These are phyloP conservation scores for Ascochyta viciae-villosae DNA, from an alignment of 2,329 filamentous ascomycete species.

Conservation along the genomic window DNA sequence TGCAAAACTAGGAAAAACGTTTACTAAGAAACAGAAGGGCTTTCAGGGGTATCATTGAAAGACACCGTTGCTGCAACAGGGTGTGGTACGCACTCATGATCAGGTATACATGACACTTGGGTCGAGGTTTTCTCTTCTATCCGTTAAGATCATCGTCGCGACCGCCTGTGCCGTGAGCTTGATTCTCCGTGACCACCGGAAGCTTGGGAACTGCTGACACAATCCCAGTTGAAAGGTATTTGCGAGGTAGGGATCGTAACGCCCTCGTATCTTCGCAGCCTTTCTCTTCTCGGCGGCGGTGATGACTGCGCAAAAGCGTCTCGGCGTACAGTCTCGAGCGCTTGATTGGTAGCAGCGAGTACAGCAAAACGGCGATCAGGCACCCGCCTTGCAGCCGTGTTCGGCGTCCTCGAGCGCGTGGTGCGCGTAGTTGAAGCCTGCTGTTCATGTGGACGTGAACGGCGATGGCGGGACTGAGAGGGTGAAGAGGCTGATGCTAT, in stretches of 20 bases:
- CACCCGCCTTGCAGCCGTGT: conserved; percentile 41
- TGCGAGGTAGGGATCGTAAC: conserved; percentile 39
- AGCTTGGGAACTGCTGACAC: conserved; percentile 45
- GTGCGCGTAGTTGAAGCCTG: conserved; percentile 31
- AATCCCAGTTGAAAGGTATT: conserved; percentile 49
- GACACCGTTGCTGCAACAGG: not conserved
- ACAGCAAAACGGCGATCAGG: conserved; percentile 50
- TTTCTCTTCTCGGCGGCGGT: conserved; percentile 41
- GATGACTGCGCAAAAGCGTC: conserved; percentile 47
- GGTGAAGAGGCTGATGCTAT: conserved; percentile 24
- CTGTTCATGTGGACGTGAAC: conserved; percentile 39
- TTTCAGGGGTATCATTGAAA: not conserved
- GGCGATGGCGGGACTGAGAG: conserved; percentile 36
- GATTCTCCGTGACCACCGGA: conserved; percentile 35
- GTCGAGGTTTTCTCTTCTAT: not conserved
- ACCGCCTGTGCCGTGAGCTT: conserved; percentile 34
- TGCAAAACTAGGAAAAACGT: not conserved
- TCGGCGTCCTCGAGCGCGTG: conserved; percentile 42
- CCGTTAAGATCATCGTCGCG: conserved; percentile 28
- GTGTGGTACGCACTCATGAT: not conserved
- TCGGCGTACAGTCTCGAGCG: conserved; percentile 44
- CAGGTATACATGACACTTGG: not conserved
- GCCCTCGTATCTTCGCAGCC: conserved; percentile 42
- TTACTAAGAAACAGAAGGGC: not conserved
- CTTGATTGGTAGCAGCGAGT: conserved; percentile 46